These are phyloP conservation scores for Metarhizium rileyi DNA, from an alignment of 2,329 filamentous ascomycete species.

Conservation along the genomic window DNA sequence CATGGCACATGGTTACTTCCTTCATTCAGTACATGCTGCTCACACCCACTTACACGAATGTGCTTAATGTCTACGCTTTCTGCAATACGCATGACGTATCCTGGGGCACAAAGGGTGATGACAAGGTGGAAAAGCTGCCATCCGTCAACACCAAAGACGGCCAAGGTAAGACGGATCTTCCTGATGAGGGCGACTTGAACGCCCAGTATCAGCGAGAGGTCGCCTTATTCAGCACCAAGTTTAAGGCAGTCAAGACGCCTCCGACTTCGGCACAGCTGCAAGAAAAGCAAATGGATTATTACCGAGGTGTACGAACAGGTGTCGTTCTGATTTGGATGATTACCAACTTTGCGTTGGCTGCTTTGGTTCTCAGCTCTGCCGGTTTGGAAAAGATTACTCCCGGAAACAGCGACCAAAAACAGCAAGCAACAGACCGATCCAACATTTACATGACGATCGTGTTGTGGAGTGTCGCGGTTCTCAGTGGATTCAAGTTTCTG, in stretches of 20 bases:
- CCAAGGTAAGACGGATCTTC: conserved; percentile 84
- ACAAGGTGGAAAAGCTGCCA: conserved; percentile 85
- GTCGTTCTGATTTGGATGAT: conserved; percentile 97
- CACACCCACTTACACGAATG: conserved; percentile 95
- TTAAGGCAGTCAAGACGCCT: conserved; percentile 57
- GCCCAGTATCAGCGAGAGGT: conserved; percentile 88
- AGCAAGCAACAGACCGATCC: conserved; percentile 45
- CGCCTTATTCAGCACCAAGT: conserved; percentile 62
- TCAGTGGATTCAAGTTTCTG: conserved; percentile 79
- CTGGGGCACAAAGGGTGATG: conserved; percentile 96
- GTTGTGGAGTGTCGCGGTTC: conserved; percentile 76
- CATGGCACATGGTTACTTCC: conserved; percentile 98
- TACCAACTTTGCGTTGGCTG: conserved; percentile 80
- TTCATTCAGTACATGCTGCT: conserved; percentile 91
- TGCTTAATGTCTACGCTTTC: conserved; percentile 97
- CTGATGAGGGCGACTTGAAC: conserved; percentile 90
- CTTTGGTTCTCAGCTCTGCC: conserved; percentile 76
- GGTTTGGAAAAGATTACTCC: conserved; percentile 62
- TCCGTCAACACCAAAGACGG: conserved; percentile 85
- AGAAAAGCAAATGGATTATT: conserved; percentile 95
- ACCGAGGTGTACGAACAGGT: conserved; percentile 86
- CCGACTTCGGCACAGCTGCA: conserved; percentile 45
- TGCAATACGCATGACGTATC: conserved; percentile 98
- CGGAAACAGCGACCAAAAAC: conserved; percentile 25
- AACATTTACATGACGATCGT: conserved; percentile 82